phyloP scores from a whole-genome alignment of 129 eudicot species.

The Flaveria robusta region DNA sequence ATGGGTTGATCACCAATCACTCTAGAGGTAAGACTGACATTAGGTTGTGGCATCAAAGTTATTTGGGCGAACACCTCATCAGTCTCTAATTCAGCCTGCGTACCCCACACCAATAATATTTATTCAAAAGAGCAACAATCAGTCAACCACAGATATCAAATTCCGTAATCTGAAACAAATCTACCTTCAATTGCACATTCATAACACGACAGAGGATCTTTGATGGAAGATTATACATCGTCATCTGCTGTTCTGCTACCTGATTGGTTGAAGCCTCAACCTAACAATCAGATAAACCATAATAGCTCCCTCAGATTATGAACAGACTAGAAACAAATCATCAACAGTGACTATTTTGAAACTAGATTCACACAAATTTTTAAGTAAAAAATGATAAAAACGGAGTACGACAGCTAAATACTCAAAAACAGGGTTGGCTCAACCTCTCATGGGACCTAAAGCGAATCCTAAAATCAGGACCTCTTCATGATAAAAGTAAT shows the following conservation, averaged over 20 bases:
- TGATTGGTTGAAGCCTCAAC: slow-evolving; percentile 96
- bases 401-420: neutral
- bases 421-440: too few species aligned
- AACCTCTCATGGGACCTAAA: too few species aligned
- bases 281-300: slow-evolving; percentile 37
- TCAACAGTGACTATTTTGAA: neutral
- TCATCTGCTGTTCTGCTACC: slow-evolving; percentile 85
- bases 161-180: neutral
- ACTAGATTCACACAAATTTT: neutral
- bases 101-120: neutral
- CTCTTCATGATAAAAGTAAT: too few species aligned
- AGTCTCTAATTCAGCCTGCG: slow-evolving; percentile 84
- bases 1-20: neutral
- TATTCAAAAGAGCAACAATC: slow-evolving; percentile 3
- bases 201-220: slow-evolving; percentile 91
- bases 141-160: slow-evolving; percentile 12
- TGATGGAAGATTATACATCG: slow-evolving; percentile 76
- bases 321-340: neutral
- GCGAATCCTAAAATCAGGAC: too few species aligned
- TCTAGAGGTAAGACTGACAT: slow-evolving; percentile 46
- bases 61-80: slow-evolving; percentile 93
- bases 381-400: neutral
- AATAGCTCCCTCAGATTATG: neutral
- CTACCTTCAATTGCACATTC: slow-evolving; percentile 67
- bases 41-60: slow-evolving; percentile 61